Evolutionary conservation across 2,329 filamentous ascomycete genomes (phyloP).

Genomic region (Aspergillus spinulosporus): DNA sequence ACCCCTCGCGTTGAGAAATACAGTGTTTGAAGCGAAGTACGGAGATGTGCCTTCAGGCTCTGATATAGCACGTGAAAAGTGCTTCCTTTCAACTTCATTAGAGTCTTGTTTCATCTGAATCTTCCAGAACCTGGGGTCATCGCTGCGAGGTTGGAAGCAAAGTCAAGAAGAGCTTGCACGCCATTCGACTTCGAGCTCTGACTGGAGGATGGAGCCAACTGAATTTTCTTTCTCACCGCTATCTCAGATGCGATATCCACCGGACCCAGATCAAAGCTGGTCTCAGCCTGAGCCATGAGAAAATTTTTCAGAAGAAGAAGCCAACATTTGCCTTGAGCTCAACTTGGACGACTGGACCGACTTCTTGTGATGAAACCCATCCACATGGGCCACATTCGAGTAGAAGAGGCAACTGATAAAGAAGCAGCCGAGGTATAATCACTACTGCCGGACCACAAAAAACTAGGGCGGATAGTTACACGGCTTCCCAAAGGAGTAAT

Average conservation of each 20-base stretch:
- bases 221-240: constrained; percentile 16
- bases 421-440: constrained; percentile 8
- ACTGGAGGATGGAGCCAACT: constrained; percentile 7
- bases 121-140: background rate
- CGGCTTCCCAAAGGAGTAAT: constrained; percentile 17
- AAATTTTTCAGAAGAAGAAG: background rate
- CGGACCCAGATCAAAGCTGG: constrained; percentile 8
- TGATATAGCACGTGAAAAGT: background rate
- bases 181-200: background rate
- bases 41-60: background rate
- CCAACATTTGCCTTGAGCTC: background rate
- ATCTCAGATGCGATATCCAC: constrained; percentile 16
- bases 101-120: background rate
- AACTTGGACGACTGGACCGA: background rate
- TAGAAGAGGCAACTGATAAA: background rate
- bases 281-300: background rate
- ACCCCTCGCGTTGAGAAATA: background rate
- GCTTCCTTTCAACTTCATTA: background rate
- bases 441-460: background rate
- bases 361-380: background rate
- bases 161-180: background rate
- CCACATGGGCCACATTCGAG: background rate
- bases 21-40: background rate
- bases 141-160: background rate
- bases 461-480: constrained; percentile 19